Evolutionary conservation across 768 basidiomycete genomes (phyloP), one percentile per base, ranked within the genome.

Genomic region (Boletus pseudo-olivaceus): DNA sequence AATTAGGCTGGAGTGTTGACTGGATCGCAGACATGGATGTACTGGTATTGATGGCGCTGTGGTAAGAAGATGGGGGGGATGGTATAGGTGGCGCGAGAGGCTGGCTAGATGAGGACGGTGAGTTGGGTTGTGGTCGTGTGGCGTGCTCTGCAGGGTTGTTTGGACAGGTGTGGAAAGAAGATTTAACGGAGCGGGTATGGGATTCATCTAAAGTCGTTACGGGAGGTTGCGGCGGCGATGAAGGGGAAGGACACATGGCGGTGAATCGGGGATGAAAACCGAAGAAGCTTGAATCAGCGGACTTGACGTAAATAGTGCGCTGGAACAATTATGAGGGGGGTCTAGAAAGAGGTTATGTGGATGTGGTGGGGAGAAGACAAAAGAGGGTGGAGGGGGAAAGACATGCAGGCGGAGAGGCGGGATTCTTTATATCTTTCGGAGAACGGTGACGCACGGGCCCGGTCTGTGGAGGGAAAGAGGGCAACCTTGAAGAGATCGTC

Each of bases 401-500:
- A 26, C 39, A 46, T 53, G 47, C 50, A 20, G 53, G 43, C 41
- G 55, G 44, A 45, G 39, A 51, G 57, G 46, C 5, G 46, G 51
- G 57, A 34, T 51, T 46, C 54, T 60, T 66, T 68, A 70, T 69
- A 69, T 61, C 53, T 52, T 34, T 56, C 48, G 51, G 29, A 14
- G 58, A 53, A 42, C 27, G 33, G 58, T 56, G 64, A 64, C 66
- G 68, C 68, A 70, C 68, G 64, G 62, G 56, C 70, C 70, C 54
- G 0, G 14, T 54, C 58, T 48, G 33, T 39, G 55, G 35, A 51
- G 56, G 58, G 67, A 59, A 70, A 53, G 56, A 43, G 35, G 38
- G 17, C 40, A 41, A 32, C 69, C 64, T 17, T 35, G 48, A 47
- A 34, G 26, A 45, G 55, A 66, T 58, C 34, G 53, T 51, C 59